Evolutionary conservation across 2,329 filamentous ascomycete genomes (phyloP), one percentile per base, ranked within the genome.

Genomic region (Fusarium coicis): DNA sequence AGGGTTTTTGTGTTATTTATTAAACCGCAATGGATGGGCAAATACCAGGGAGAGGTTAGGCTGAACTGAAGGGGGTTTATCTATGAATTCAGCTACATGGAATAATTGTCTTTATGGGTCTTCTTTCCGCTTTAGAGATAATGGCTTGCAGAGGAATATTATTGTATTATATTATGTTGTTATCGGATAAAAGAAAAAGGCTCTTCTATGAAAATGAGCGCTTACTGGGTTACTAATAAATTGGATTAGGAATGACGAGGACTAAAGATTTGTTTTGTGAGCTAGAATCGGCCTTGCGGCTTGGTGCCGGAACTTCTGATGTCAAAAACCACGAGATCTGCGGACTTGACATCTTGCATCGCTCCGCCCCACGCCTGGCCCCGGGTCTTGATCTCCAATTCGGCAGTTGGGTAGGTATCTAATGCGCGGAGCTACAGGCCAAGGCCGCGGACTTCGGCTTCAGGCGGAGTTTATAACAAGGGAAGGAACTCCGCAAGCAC

Each of bases 21-120:
- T 21, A 49, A 32, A n/a, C 21, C 28, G 21, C 21, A 49, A 10
- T 49, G 46, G 46, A 32, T 32, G 21, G 46, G 46, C 4, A 49
- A 7, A 32, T 18, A 49, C 10, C 16, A 8, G 7, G 15, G 16
- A 32, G 7, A 32, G 28, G 21, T 4, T 32, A 1, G 4, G 21
- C 26, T 46, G 18, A 28, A 4, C 44, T 46, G 9, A 46, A 4
- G 15, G 28, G 12, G 26, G 1, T 4, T 21, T 3, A 19, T 19
- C 14, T 4, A 26, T 26, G 4, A 23, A 5, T 44, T 26, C 9
- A 21, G 44, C 12, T 7, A 21, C 0, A 7, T 5, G 9, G 12
- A 19, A 28, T 7, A 28, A 26, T 15, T 6, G 28, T 21, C 3
- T 15, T 15, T 3, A 11, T 15, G 6, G 0, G 3, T 0, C 3